Evolutionary conservation across 371 early-diverging fungal species (phyloP).

Genomic region (Saksenaea vasiformis): DNA sequence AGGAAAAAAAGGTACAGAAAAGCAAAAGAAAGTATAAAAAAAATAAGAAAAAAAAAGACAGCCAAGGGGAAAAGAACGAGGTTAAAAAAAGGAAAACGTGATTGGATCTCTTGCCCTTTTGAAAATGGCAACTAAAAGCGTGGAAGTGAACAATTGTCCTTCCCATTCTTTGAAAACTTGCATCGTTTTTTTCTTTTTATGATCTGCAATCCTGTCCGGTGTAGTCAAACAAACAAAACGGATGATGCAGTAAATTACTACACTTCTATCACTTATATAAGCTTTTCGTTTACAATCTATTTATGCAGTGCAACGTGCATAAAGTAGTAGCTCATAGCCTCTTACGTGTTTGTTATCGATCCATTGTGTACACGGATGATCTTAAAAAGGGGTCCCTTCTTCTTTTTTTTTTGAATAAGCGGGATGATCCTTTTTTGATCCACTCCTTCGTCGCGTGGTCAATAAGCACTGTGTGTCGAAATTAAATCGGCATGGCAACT

Average conservation of each 20-base stretch:
- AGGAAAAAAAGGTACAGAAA: neutral
- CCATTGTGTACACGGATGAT: no score
- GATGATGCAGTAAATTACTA: no score
- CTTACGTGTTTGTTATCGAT: no score
- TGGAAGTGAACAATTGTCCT: neutral
- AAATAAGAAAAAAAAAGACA: neutral
- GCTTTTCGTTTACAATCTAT: no score
- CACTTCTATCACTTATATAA: no score
- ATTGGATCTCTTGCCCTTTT: neutral
- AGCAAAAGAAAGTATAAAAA: neutral
- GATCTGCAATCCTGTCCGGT: no score
- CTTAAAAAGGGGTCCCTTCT: neutral
- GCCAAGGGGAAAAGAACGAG: constrained; percentile 1
- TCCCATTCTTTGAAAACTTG: neutral
- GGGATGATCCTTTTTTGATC: neutral
- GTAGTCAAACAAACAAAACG: no score
- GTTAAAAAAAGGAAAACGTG: neutral
- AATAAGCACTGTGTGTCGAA: neutral
- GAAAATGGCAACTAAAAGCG: constrained; percentile 1
- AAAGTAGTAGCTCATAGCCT: no score
- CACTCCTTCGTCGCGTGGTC: neutral
- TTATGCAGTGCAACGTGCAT: no score
- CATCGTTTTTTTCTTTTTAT: neutral
- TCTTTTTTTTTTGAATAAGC: neutral
- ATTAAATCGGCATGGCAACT: constrained; percentile 6